Conservation (phyloP, 1,284 basidiomycete genomes). For the Leccinum pseudoinsigne region DNA sequence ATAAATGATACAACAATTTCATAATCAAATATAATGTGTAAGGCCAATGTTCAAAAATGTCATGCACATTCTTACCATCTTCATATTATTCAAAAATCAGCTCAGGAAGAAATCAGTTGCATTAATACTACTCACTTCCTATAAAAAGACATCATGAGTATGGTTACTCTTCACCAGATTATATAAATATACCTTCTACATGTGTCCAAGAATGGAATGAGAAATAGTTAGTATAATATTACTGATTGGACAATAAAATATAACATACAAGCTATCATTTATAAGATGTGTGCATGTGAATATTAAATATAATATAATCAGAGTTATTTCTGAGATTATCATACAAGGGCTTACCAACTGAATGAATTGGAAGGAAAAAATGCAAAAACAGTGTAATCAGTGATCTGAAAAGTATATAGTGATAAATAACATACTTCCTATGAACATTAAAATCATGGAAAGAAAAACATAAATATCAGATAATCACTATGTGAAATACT, state of each 20-base stretch:
- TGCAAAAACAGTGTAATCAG: not conserved
- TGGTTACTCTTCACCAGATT: not conserved
- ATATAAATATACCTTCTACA: not conserved
- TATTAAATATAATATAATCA: not conserved
- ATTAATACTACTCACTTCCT: not conserved
- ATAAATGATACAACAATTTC: not conserved
- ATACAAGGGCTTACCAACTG: not conserved
- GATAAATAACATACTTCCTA: not conserved
- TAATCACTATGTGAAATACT: not conserved
- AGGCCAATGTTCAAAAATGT: not conserved
- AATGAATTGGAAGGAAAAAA: not conserved
- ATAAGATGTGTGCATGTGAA: not conserved
- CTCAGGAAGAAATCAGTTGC: not conserved
- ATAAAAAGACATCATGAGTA: not conserved
- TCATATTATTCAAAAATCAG: not conserved
- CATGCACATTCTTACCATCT: not conserved
- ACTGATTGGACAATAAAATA: not conserved
- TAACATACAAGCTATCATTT: not conserved
- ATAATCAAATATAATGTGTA: not conserved
- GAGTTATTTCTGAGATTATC: not conserved
- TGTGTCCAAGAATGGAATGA: not conserved
- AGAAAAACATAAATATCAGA: not conserved
- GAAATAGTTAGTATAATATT: not conserved
- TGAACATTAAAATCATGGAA: not conserved
- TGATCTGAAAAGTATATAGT: not conserved